Evolutionary conservation across 2,329 filamentous ascomycete genomes (phyloP), one percentile per base, ranked within the genome.

Genomic region (Colletotrichum phormii): DNA sequence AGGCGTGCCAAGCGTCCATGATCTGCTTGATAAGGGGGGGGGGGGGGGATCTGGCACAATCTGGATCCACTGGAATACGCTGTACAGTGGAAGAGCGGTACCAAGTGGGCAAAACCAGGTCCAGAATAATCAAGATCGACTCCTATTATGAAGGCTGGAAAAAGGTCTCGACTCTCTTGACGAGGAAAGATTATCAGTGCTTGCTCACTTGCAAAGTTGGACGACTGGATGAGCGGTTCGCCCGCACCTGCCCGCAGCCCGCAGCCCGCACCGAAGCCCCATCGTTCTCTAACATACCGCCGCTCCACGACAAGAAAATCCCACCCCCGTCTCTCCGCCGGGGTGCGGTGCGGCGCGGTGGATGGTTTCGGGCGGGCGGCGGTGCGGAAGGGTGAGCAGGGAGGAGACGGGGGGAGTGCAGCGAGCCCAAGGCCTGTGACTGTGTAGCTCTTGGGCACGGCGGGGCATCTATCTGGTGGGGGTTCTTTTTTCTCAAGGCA

Each of bases 281-380:
- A 63, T 63, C 31, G 29, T 63, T 63, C 61, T 63, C 61, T 63
- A 37, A 63, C 61, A 37, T 24, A 49, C 61, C 51, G 13, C 51
- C 22, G n/a, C 9, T 26, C 46, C 46, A 53, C 46, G 9, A 33
- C 51, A n/a, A n/a, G 18, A 22, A 35, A 29, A 35, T 24, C 37
- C 58, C 37, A 24, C 58, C 42, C 58, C 35, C 26, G 22, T 60
- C 58, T 60, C 58, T 60, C 35, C 58, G 35, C 58, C 58, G 35
- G 42, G 42, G 42, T 24, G 35, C 35, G n/a, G 35, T 35, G n/a
- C 26, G 26, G 26, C 4, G 26, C 26, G 22, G 7, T 6, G 22
- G 9, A 24, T 15, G 8, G 29, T 18, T 57, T 33, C 29, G 54
- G 33, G 12, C 24, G 37, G 58, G 37, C 58, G 58, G 58, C 58